Base-by-base conservation (phyloP, 2,329 filamentous ascomycete genomes). In the Pseudopyricularia cyperi region DNA sequence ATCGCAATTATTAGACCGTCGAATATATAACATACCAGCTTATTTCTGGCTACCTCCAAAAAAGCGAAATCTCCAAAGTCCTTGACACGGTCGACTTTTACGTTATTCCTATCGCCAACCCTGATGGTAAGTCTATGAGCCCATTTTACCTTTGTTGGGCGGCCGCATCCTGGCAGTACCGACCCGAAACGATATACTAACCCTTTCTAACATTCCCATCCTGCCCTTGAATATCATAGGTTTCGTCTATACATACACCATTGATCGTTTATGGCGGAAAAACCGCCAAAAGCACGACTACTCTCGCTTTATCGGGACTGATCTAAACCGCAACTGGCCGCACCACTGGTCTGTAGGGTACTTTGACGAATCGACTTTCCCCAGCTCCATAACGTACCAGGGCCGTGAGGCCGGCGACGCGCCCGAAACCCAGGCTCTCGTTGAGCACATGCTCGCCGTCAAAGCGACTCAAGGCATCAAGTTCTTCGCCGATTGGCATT, bases 31-130 rank as follows among this genome's bases (percentile, higher is more conserved):
- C 72, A 7, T 72, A 71, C 55, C 63, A 68, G 19, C 66, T 82
- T 22, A 63, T 80, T 15, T 65, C 65, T 35, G 68, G 70, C 48
- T 77, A 77, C 57, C 60, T 60, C 30, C 65, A 62, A 22, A 53
- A 54, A 26, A 66, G 69, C 50, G 56, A 60, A 2, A 62, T 62
- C 17, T 60, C 65, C 11, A 68, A 63, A 42, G 71, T 76, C 50
- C 69, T 84, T 24, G 72, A 83, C 63, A 76, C 71, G 52, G 82
- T 80, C 59, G 83, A 86, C 64, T 82, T 82, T 57, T 83, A 82
- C 62, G 73, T 85, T 57, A 71, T 83, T 53, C 79, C 79, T 3
- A 65, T 82, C 24, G 77, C 80, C 11, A 83, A 83, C 60, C 77
- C 78, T 0, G 79, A 82, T 52, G 76, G 69, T 71, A 59, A 58